Evolutionary conservation across 2,329 filamentous ascomycete genomes (phyloP).

Genomic region (Elsinoe fawcettii): DNA sequence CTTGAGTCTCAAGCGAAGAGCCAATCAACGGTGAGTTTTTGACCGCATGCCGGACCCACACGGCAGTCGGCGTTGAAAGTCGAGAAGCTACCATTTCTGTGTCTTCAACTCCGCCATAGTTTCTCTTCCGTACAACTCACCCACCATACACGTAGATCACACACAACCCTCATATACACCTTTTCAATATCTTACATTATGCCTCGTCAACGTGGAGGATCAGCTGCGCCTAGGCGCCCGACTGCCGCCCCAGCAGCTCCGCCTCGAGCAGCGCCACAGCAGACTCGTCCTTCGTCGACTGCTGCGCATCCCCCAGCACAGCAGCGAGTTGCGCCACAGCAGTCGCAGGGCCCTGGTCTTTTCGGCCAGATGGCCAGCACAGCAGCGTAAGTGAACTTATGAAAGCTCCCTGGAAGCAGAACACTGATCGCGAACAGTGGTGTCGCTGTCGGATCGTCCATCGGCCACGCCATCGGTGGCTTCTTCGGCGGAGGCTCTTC

Average conservation of each 20-base stretch:
- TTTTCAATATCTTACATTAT: conserved; percentile 27
- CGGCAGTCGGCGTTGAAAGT: conserved; percentile 3
- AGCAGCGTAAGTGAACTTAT: conserved; percentile 89
- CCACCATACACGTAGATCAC: background rate
- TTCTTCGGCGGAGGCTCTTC: conserved; percentile 69
- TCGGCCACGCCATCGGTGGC: conserved; percentile 89
- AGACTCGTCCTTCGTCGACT: conserved; percentile 45
- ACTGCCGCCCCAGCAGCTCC: conserved; percentile 36
- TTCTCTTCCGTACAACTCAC: background rate
- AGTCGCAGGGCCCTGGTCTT: conserved; percentile 64
- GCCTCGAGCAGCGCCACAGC: conserved; percentile 60
- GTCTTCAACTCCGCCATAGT: conserved; percentile 12
- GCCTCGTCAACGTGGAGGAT: conserved; percentile 43
- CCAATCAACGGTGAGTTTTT: background rate
- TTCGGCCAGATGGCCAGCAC: conserved; percentile 97
- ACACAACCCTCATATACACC: background rate
- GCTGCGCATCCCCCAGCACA: conserved; percentile 38
- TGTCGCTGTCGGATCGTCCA: conserved; percentile 90
- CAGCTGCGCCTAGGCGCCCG: conserved; percentile 38
- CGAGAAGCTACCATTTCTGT: conserved; percentile 14
- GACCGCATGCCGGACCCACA: conserved; percentile 7
- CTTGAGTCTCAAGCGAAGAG: background rate
- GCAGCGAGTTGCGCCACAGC: conserved; percentile 44
- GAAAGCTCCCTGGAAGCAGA: background rate
- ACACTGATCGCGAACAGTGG: conserved; percentile 53